These are phyloP conservation scores for Ordospora colligata DNA, from an alignment of 371 early-diverging fungal species.

Conservation along the genomic window DNA sequence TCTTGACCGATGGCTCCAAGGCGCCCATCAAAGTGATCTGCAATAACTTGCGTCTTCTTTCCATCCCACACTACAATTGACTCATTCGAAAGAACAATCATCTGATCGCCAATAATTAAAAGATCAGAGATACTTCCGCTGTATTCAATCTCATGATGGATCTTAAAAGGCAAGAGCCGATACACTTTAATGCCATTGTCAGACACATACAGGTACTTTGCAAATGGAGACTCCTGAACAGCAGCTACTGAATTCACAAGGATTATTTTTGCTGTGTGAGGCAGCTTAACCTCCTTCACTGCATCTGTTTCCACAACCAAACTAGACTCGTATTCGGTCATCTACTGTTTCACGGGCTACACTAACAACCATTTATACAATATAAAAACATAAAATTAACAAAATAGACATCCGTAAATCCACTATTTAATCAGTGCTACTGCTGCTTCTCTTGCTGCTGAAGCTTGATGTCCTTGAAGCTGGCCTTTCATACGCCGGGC, in stretches of 20 bases:
- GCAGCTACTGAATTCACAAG: not conserved
- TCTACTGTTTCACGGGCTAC: not conserved
- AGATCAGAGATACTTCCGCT: not conserved
- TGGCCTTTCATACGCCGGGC: conserved; percentile 14
- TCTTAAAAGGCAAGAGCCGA: not conserved
- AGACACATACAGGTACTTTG: not conserved
- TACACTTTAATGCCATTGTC: not conserved
- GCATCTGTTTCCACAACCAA: not conserved
- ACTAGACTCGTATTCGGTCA: not conserved
- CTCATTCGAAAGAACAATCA: not conserved
- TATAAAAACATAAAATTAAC: not conserved
- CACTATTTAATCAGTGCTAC: not conserved
- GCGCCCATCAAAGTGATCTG: not conserved
- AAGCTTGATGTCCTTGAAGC: not conserved
- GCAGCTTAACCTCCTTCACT: not conserved
- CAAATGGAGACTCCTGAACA: not conserved
- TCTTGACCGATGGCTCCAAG: not conserved
- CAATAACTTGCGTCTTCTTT: not conserved
- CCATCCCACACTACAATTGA: not conserved
- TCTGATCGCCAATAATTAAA: not conserved
- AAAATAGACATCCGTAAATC: not conserved
- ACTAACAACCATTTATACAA: no score
- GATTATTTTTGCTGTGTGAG: not conserved
- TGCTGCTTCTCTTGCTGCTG: not conserved
- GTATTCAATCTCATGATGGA: not conserved